Conservation (phyloP, 352 stramenopile genomes). For the Poterioochromonas sp. region DNA sequence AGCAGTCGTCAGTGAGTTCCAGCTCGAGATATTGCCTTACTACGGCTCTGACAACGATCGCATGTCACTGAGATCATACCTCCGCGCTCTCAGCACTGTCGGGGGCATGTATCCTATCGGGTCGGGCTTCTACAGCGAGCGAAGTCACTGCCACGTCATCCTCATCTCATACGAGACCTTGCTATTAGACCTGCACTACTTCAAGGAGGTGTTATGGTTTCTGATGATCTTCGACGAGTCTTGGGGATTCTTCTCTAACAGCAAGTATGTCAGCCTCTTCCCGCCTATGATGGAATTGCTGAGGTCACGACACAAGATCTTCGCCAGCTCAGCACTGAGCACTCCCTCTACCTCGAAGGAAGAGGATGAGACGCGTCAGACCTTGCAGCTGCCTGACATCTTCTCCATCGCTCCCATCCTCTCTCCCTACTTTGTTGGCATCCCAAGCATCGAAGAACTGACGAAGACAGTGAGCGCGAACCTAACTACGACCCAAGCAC, state of each 20-base stretch:
- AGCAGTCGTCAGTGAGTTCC: neutral
- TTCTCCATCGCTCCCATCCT: neutral
- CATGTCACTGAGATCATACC: neutral
- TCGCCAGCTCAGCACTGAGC: neutral
- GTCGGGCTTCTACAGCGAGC: neutral
- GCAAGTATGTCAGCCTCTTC: neutral
- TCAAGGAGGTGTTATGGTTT: neutral
- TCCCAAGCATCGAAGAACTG: no score
- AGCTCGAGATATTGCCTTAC: neutral
- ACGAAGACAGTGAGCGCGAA: no score
- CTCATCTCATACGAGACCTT: neutral
- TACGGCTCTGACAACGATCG: slow-evolving; percentile 9
- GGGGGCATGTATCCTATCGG: neutral
- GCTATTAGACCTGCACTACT: neutral
- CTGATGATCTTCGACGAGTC: neutral
- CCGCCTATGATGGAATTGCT: neutral
- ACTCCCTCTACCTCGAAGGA: neutral
- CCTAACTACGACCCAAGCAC: no score
- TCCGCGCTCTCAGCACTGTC: neutral
- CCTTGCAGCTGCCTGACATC: neutral
- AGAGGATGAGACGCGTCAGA: no score
- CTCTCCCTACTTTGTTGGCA: no score
- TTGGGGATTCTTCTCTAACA: neutral
- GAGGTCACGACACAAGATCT: neutral
- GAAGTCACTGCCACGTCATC: neutral